These are phyloP conservation scores for Moringa oleifera DNA, from an alignment of 345 rosid genomes.

Conservation along the genomic window DNA sequence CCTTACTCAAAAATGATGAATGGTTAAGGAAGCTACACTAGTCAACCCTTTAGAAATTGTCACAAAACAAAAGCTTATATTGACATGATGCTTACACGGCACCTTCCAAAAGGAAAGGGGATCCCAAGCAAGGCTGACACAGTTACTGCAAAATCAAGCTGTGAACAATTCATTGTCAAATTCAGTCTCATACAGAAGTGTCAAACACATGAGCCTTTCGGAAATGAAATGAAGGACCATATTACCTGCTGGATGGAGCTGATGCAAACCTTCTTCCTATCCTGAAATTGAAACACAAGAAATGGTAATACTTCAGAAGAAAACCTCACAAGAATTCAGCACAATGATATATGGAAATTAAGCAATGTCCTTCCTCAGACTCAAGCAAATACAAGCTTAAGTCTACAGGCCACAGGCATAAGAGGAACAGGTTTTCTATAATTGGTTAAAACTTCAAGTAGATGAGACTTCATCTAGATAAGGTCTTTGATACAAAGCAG, in stretches of 20 bases:
- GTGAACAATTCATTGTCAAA: slow-evolving; percentile 26
- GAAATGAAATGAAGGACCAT: slow-evolving; percentile 5
- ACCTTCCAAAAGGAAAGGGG: slow-evolving; percentile 98
- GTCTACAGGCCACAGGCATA: too few species aligned
- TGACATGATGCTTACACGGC: slow-evolving; percentile 63
- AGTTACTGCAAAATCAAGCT: slow-evolving; percentile 96
- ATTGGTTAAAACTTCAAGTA: background rate
- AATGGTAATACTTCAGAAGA: background rate
- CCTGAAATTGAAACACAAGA: slow-evolving; percentile 42
- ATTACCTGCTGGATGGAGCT: slow-evolving; percentile 82
- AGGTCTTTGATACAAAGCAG: too few species aligned
- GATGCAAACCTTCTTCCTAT: slow-evolving; percentile 42
- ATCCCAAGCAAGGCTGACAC: slow-evolving; percentile 82
- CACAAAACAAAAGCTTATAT: slow-evolving; percentile 15
- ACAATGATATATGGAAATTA: background rate
- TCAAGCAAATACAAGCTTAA: too few species aligned
- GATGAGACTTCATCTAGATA: too few species aligned
- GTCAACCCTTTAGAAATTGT: too few species aligned
- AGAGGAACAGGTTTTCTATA: background rate
- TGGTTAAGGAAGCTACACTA: too few species aligned
- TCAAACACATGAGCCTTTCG: slow-evolving; percentile 5
- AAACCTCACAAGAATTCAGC: background rate
- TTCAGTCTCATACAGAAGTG: slow-evolving; percentile 1
- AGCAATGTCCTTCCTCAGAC: background rate
- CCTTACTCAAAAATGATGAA: too few species aligned